Conservation (phyloP, 1,284 basidiomycete species). For the Cryptococcus hybrid region DNA sequence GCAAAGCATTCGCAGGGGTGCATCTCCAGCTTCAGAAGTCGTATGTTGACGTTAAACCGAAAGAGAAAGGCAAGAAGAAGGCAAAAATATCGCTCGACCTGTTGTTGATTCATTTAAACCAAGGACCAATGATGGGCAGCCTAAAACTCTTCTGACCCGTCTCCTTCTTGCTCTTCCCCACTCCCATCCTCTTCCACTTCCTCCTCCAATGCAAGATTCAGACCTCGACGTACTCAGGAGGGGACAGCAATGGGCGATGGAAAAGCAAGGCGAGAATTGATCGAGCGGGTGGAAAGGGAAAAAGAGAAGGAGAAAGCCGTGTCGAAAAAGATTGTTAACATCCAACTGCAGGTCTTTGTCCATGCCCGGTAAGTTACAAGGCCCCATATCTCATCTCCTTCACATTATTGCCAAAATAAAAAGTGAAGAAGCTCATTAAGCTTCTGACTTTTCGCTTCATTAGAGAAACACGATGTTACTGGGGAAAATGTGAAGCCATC, state of each 20-base stretch:
- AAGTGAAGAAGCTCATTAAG: no score
- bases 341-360: constrained; percentile 36
- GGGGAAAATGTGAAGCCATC: constrained; percentile 27
- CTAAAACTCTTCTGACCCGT: no score
- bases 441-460: not conserved
- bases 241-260: no score
- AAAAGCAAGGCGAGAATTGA: constrained; percentile 3
- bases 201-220: no score
- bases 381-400: not conserved
- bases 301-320: not conserved
- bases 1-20: constrained; percentile 21
- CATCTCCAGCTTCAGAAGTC: not conserved
- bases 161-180: no score
- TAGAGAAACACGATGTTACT: constrained; percentile 28
- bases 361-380: constrained; percentile 27
- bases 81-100: no score
- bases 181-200: no score
- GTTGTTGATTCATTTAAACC: no score
- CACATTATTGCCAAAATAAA: not conserved
- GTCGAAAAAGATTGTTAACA: constrained; percentile 17
- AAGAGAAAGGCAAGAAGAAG: no score
- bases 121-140: no score
- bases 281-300: constrained; percentile 7
- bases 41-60: no score
- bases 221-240: no score